Evolutionary conservation across 768 basidiomycete genomes (phyloP).

Genomic region (Vararia minispora): DNA sequence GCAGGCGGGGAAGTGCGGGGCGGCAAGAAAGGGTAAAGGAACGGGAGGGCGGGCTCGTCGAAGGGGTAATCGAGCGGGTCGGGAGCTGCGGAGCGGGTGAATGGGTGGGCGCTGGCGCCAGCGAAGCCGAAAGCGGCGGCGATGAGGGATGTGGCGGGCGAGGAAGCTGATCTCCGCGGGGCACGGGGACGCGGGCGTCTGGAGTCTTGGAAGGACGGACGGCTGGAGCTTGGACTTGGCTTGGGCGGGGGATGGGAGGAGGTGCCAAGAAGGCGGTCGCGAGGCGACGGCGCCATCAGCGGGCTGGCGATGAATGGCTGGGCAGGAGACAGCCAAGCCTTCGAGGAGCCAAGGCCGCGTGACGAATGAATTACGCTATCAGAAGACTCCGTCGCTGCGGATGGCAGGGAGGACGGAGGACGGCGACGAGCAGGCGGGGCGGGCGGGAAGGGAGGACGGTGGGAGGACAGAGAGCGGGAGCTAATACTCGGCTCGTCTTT

Average conservation of each 20-base stretch:
- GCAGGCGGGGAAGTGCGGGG: conserved; percentile 10
- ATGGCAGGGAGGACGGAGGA: conserved; percentile 4
- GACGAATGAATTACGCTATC: no score
- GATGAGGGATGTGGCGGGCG: conserved; percentile 2
- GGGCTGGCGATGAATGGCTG: no score
- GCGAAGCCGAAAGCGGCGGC: conserved; percentile 6
- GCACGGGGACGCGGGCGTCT: no score
- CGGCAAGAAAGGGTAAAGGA: conserved; percentile 22
- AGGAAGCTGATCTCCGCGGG: no score
- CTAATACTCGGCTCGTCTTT: conserved; percentile 11
- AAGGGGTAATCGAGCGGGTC: conserved; percentile 4
- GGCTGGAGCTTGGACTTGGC: conserved; percentile 2
- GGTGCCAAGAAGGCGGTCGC: not conserved
- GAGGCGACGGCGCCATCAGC: no score
- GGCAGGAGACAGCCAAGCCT: no score
- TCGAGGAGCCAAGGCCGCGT: no score
- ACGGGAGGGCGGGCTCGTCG: conserved; percentile 9
- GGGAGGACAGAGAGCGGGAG: conserved; percentile 14
- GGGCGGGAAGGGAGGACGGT: conserved; percentile 6
- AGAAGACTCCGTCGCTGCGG: no score
- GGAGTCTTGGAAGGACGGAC: no score
- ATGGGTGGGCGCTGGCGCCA: no score
- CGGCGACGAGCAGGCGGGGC: conserved; percentile 7
- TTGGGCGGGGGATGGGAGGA: conserved; percentile 2
- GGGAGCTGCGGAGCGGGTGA: not conserved